Base-by-base conservation (phyloP, 2,329 filamentous ascomycete species). In the Alternaria triticina region DNA sequence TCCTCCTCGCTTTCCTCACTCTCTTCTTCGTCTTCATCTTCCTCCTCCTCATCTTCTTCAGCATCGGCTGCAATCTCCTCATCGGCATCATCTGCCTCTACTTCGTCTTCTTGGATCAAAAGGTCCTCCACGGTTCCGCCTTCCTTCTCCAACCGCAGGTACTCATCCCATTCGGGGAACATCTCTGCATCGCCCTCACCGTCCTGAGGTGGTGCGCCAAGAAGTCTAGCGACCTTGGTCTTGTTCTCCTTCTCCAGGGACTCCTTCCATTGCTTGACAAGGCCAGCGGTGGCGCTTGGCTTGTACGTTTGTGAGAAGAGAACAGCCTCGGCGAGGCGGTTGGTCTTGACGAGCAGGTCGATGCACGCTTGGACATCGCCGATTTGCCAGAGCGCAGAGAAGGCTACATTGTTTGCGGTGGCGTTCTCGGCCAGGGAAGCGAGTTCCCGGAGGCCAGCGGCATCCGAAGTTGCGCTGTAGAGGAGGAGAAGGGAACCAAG, bases 121-220 rank as follows among this genome's bases (percentile, higher is more conserved):
- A 74, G 65, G 58, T 79, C 79, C 45, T 80, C 80, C 33, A 81
- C 81, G 54, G 82, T 78, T 4, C 84, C 85, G 4, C 91, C 91
- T 72, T 94, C 90, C 62, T 86, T 87, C 83, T 98, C 96, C 66
- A 97, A 78, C 75, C 87, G 86, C 71, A 98, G 78, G 84, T 93
- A 97, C 80, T 96, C 91, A 5, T 97, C 92, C 96, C 96, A 99
- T 75, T 97, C 93, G 0, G 95, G 95, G 83, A 99, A 99, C 71
- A 99, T 86, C 3, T 97, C 94, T 44, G 91, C 91, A 64, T 89
- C 87, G 7, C 84, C 83, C 64, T 86, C 85, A 3, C 81, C 82
- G 63, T 94, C 92, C 9, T 61, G 61, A 13, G 89, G 91, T 0
- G 96, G 96, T 0, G 93, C 86, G 64, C 92, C 95, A 57, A 99